phyloP scores from a whole-genome alignment of 441 rosid genomes.

The Euphorbia schlechtendalii region DNA sequence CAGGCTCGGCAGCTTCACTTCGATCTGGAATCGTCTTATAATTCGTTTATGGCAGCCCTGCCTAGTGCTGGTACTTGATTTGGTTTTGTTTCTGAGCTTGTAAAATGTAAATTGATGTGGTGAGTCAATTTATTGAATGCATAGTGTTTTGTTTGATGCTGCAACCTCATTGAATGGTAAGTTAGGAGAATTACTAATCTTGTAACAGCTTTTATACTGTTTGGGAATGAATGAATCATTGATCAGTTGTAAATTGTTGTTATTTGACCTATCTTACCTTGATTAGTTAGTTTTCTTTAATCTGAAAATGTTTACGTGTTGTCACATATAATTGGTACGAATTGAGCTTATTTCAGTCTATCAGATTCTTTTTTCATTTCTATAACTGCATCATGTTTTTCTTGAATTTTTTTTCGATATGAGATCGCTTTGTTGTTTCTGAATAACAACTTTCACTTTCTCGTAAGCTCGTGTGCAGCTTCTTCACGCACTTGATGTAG shows the following conservation, averaged over 20 bases:
- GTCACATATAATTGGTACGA: no score
- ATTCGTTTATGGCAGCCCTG: slow-evolving; percentile 96
- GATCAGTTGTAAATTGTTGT: no score
- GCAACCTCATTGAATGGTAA: no score
- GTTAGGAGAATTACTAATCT: slow-evolving; percentile 20
- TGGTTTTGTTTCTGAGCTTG: slow-evolving; percentile 23
- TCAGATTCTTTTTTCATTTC: not conserved
- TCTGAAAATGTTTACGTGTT: no score
- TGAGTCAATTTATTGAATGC: not conserved
- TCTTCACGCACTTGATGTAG: slow-evolving; percentile 59
- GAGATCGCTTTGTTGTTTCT: slow-evolving; percentile 82
- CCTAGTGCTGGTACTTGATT: slow-evolving; percentile 79
- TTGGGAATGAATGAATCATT: slow-evolving; percentile 21
- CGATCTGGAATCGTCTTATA: slow-evolving; percentile 90
- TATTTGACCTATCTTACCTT: no score
- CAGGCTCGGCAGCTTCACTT: slow-evolving; percentile 93
- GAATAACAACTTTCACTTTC: slow-evolving; percentile 76
- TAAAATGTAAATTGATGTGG: slow-evolving; percentile 17
- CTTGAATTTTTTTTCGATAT: slow-evolving; percentile 19
- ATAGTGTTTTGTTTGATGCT: slow-evolving; percentile 16
- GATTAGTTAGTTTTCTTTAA: no score
- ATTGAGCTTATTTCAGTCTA: no score
- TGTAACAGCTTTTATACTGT: slow-evolving; percentile 25
- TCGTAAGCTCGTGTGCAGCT: slow-evolving; percentile 28
- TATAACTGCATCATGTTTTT: no score